Evolutionary conservation across 805 yeast species (phyloP).

Genomic region (Candida argentea): DNA sequence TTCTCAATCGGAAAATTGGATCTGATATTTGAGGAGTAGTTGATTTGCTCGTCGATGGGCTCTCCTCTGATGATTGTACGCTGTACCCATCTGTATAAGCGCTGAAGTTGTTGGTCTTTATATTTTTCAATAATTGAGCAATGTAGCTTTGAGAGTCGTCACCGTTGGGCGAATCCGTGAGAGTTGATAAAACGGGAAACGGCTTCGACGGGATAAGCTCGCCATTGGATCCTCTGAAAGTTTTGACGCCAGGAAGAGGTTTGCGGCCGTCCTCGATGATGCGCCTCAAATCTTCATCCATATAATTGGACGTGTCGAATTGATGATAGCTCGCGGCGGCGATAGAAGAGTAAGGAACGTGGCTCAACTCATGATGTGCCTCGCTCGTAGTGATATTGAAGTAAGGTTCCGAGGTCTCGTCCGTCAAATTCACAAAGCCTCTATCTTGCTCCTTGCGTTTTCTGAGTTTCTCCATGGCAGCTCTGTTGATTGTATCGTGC

Average conservation of each 20-base stretch:
- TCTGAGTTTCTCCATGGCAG: constrained; percentile 76
- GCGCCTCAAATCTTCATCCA: constrained; percentile 30
- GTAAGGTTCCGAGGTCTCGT: constrained; percentile 75
- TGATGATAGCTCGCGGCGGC: constrained; percentile 56
- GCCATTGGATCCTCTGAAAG: constrained; percentile 42
- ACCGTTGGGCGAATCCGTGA: no score
- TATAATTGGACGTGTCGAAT: constrained; percentile 49
- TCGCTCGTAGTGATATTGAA: constrained; percentile 56
- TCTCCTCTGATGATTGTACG: constrained; percentile 14
- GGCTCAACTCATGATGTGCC: constrained; percentile 40
- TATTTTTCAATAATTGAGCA: constrained; percentile 28
- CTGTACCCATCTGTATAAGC: constrained; percentile 31
- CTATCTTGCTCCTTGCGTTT: constrained; percentile 61
- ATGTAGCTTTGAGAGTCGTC: constrained; percentile 24
- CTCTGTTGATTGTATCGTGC: constrained; percentile 66
- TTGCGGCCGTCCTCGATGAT: constrained; percentile 34
- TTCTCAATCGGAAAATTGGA: constrained; percentile 54
- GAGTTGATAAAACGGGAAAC: constrained; percentile 38
- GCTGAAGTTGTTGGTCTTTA: constrained; percentile 28
- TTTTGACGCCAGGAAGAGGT: constrained; percentile 33
- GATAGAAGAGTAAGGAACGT: constrained; percentile 74
- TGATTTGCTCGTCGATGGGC: no score
- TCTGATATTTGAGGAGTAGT: constrained; percentile 37
- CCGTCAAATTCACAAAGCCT: constrained; percentile 78
- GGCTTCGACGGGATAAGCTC: constrained; percentile 37